Evolutionary conservation across 345 rosid species (phyloP).

Genomic region (Pistacia integerrima): DNA sequence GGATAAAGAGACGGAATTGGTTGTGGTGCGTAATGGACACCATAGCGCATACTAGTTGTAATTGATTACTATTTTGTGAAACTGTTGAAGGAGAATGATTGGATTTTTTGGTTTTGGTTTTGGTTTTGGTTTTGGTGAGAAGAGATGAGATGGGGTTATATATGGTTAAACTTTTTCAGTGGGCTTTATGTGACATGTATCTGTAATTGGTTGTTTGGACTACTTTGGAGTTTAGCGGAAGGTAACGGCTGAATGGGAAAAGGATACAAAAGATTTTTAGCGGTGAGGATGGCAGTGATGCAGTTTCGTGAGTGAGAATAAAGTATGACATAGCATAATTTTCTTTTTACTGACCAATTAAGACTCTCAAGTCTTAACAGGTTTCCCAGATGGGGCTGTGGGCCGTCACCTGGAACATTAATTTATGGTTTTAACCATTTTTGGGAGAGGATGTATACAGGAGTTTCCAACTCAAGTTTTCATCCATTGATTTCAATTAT

Average conservation of each 20-base stretch:
- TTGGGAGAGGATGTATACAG: neutral
- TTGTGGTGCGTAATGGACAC: slow-evolving; percentile 27
- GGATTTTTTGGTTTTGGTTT: too few relatives aligned
- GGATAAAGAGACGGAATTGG: slow-evolving; percentile 15
- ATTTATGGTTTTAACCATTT: neutral
- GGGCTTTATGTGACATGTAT: neutral
- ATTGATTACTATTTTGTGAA: too few relatives aligned
- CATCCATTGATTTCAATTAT: neutral
- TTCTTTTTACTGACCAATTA: neutral
- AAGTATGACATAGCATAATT: neutral
- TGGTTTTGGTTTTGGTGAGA: neutral
- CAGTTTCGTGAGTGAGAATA: neutral
- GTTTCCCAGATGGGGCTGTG: neutral
- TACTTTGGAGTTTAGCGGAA: too few relatives aligned
- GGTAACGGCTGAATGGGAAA: neutral
- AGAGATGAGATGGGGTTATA: neutral
- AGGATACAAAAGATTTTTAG: neutral
- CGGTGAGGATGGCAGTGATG: neutral
- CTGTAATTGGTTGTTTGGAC: neutral
- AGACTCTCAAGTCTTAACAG: too few relatives aligned
- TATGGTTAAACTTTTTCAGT: too few relatives aligned
- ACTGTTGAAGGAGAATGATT: too few relatives aligned
- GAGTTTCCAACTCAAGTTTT: neutral
- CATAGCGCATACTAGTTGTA: slow-evolving; percentile 25
- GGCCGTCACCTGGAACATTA: neutral